Conservation (phyloP, 2,329 filamentous ascomycete species). For the Pezicula rhizophila region DNA sequence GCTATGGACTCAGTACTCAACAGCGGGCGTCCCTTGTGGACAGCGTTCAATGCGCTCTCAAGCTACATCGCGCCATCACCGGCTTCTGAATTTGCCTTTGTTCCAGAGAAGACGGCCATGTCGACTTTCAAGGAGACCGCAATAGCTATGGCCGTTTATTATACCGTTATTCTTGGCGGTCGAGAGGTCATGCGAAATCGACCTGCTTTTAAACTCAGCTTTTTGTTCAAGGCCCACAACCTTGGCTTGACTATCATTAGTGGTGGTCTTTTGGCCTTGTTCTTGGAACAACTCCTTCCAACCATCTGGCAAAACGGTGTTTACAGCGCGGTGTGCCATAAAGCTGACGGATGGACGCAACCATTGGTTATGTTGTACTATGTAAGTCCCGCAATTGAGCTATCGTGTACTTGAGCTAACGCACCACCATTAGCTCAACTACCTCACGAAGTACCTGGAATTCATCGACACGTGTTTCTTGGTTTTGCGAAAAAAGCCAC, state of each 20-base stretch:
- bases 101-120: slow-evolving; percentile 6
- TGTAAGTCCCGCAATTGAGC: slow-evolving; percentile 46
- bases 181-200: slow-evolving; percentile 11
- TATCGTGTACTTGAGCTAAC: background rate
- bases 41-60: background rate
- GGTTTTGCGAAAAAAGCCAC: slow-evolving; percentile 13
- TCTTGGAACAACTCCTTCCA: slow-evolving; percentile 11
- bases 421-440: slow-evolving; percentile 8
- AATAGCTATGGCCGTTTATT: slow-evolving; percentile 6
- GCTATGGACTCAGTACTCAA: background rate
- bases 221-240: slow-evolving; percentile 12
- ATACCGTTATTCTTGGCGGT: slow-evolving; percentile 10
- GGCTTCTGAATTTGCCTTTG: slow-evolving; percentile 2
- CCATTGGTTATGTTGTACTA: slow-evolving; percentile 89
- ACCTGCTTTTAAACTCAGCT: slow-evolving; percentile 9
- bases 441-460: slow-evolving; percentile 14
- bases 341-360: slow-evolving; percentile 82
- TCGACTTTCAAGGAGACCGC: slow-evolving; percentile 8
- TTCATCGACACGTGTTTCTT: slow-evolving; percentile 12
- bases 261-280: slow-evolving; percentile 6
- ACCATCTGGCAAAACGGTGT: slow-evolving; percentile 50
- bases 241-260: slow-evolving; percentile 8
- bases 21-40: background rate
- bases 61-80: background rate
- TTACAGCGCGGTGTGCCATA: slow-evolving; percentile 76